Evolutionary conservation across 257 asterid species (phyloP), one percentile per base, ranked within the genome.

Genomic region (Gentiana straminea): DNA sequence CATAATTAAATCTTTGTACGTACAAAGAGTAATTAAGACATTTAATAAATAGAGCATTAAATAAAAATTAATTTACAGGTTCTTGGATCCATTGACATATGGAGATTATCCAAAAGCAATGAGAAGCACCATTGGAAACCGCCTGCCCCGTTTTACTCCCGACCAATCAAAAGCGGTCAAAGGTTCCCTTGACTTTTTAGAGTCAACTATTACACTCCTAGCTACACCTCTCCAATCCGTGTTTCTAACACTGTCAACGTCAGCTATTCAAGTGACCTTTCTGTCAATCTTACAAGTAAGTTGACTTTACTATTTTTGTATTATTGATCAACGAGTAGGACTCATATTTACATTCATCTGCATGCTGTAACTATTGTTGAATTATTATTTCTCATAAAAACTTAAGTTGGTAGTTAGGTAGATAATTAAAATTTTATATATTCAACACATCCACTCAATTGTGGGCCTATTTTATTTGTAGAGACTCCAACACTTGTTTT

Each of bases 51-150:
- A 24, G 24, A 24, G 24, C 24, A 24, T 24, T 24, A 24, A 53
- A 24, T 15, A 52, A 13, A 48, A 3, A 5, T 41, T 7, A 1
- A 41, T 5, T 41, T 13, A 7, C 33, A 66, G 77, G 73, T 66
- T 66, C 49, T 33, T 67, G 34, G 66, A 66, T 1, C 73, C 70
- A 1, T 8, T 71, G 58, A 54, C 55, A 5, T 51, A 13, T 36
- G 77, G 77, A 3, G 60, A 62, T 33, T 71, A 71, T 54, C 77
- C 77, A 13, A 12, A 62, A 36, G 52, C 36, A 49, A 62, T 66
- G 76, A 34, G 39, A 6, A 5, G 2, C 2, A 51, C 54, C 6
- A 63, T 71, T 9, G 67, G 73, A 34, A 51, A 59, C 2, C 62
- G 77, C 37, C 35, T 66, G 45, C 77, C 73, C 7, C 66, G 51